A percentile compares a stretch with the other conserved stretches of the same genome.
Conservation (phyloP, 106 monocot species). For the Dioscorea zingiberensis region DNA sequence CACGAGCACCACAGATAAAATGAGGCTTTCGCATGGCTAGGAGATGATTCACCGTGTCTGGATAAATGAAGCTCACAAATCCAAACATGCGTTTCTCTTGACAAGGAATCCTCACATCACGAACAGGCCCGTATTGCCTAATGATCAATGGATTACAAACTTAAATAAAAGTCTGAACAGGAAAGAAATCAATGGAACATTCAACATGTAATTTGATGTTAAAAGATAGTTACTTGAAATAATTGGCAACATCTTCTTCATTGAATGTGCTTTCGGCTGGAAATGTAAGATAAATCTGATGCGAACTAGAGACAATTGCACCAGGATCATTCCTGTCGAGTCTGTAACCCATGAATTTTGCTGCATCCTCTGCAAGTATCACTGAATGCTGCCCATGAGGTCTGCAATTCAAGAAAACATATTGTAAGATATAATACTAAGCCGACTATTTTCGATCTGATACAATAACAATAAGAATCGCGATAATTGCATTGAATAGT, state of each 20-base stretch:
- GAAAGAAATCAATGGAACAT: background rate
- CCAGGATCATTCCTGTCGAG: slow-evolving; percentile 16
- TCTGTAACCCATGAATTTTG: slow-evolving; percentile 20
- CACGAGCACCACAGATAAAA: slow-evolving; percentile 58
- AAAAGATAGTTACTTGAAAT: slow-evolving; percentile 38
- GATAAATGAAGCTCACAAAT: slow-evolving; percentile 58
- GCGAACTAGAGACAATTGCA: slow-evolving; percentile 24
- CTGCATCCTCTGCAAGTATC: slow-evolving; percentile 34
- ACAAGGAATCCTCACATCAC: slow-evolving; percentile 78
- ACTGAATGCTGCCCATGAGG: slow-evolving; percentile 64
- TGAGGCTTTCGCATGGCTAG: slow-evolving; percentile 54
- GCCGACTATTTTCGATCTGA: too few species aligned
- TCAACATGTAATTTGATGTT: background rate
- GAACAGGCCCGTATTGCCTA: slow-evolving; percentile 64
- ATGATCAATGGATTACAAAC: background rate
- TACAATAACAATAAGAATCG: too few species aligned
- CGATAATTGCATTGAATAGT: background rate
- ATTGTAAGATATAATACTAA: background rate
- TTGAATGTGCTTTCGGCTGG: slow-evolving; percentile 63
- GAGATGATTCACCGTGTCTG: slow-evolving; percentile 48
- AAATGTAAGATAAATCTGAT: slow-evolving; percentile 80
- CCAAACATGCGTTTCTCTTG: slow-evolving; percentile 83
- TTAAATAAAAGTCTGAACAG: too few species aligned
- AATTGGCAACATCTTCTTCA: slow-evolving; percentile 55
- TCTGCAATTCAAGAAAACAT: slow-evolving; percentile 12